Conservation (phyloP, 2,329 filamentous ascomycete species). For the Periconia macrospinosa region DNA sequence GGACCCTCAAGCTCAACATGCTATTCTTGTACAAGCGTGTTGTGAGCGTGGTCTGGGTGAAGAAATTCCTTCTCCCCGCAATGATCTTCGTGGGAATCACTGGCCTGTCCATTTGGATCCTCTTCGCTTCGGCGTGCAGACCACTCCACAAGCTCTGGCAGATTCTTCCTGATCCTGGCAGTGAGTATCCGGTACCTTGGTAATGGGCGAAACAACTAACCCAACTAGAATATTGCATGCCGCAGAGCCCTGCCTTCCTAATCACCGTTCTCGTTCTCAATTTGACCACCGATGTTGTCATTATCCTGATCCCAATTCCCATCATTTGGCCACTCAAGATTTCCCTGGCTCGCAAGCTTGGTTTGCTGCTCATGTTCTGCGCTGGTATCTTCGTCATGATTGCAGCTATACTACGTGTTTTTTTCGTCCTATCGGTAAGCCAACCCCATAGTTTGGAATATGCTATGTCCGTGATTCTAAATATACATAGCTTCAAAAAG, state of each 20-base stretch:
- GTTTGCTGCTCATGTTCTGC: slow-evolving; percentile 37
- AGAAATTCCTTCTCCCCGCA: slow-evolving; percentile 43
- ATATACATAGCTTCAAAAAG: slow-evolving; percentile 10
- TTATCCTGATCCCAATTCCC: slow-evolving; percentile 42
- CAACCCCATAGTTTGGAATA: neutral
- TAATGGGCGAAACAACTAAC: too few relatives aligned
- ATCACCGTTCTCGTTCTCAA: slow-evolving; percentile 39
- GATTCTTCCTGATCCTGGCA: slow-evolving; percentile 42
- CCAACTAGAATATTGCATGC: slow-evolving; percentile 25
- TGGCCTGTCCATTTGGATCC: slow-evolving; percentile 22
- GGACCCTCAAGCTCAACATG: slow-evolving; percentile 48
- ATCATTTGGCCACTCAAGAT: slow-evolving; percentile 9
- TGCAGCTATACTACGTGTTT: slow-evolving; percentile 26
- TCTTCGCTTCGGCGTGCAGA: slow-evolving; percentile 29
- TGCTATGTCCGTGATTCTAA: neutral
- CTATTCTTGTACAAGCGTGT: slow-evolving; percentile 45
- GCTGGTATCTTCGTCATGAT: slow-evolving; percentile 40
- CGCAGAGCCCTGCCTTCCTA: slow-evolving; percentile 38
- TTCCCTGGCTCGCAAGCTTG: slow-evolving; percentile 24
- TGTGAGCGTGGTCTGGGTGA: slow-evolving; percentile 39
- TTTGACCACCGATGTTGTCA: slow-evolving; percentile 38
- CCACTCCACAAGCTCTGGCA: slow-evolving; percentile 42
- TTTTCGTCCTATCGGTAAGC: slow-evolving; percentile 34
- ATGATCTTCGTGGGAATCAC: slow-evolving; percentile 35
- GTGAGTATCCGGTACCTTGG: too few relatives aligned